Evolutionary conservation across 2,329 filamentous ascomycete species (phyloP), one percentile per base, ranked within the genome.

Genomic region (Sclerotinia spermophila): DNA sequence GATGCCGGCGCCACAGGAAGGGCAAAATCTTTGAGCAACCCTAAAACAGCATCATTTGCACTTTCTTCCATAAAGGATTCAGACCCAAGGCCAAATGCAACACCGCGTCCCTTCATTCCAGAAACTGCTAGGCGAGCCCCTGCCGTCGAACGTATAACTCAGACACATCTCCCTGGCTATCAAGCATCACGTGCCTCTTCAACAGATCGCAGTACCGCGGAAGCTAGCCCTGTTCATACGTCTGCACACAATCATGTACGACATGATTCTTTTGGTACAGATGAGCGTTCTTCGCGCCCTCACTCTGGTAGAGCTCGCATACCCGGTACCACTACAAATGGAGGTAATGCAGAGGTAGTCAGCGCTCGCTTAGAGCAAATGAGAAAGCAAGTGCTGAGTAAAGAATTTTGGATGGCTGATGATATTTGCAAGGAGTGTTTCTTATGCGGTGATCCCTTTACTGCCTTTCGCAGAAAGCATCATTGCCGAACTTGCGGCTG

Each of bases 371-470:
- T 91, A 10, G 88, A 88, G 65, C 90, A 92, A 75, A 91, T 97
- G 84, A 89, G 91, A 73, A 92, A 93, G 77, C 94, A 95, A 78
- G 90, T 99, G 11, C 83, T 98, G 60, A 97, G 92, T 79, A 96
- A 94, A 78, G 94, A 98, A 76, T 98, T 97, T 76, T 98, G 95
- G 96, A 99, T 99, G 96, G 92, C 94, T 72, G 96, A 99, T 79
- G 96, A 98, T 78, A 97, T 96, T 73, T 96, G 95, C 72, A 98
- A 97, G 79, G 95, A 97, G 77, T 99, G 96, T 78, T 99, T 97
- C 79, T 88, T 93, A 59, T 99, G 96, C 77, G 93, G 93, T 59
- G 91, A 93, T 71, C 87, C 92, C 2, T 99, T 99, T 78, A 94
- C 93, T 0, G 96, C 95, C 1, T 98, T 98, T 79, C 88, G 96